Evolutionary conservation across 2,329 filamentous ascomycete species (phyloP), one percentile per base, ranked within the genome.

Genomic region (Monosporascus ibericus): DNA sequence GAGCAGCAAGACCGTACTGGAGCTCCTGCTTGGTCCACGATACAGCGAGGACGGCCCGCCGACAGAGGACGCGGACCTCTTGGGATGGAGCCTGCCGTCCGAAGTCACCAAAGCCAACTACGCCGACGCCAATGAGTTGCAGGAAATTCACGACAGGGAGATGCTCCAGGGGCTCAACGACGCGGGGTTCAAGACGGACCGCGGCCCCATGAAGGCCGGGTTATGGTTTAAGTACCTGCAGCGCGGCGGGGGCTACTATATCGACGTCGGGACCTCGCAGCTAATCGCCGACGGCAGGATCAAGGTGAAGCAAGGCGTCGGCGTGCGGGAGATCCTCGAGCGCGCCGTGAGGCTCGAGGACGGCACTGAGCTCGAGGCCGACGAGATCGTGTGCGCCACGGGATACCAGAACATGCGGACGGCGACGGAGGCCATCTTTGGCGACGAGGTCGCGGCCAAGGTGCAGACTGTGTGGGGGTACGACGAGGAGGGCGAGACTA

Each of bases 341-440:
- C 60, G 67, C 3, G 72, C 68, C n/a, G 54, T 75, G 5, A 58
- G 65, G 6, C 68, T 81, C 7, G 70, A 71, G 1, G 78, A 84
- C 56, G 80, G 79, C 1, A 68, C 68, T 4, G 66, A 70, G 36
- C 61, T 84, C 0, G 68, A 75, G 20, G 79, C 81, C 0, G 81
- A 84, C 59, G 71, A 81, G 44, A 75, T 85, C 2, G 73, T 85
- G 15, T 72, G 80, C 50, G 78, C 78, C 5, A 82, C 79, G 1
- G 79, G 77, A 3, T 71, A 86, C 58, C 77, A 84, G 55, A 87
- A 86, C 62, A 90, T 89, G 85, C 73, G 75, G 11, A 83, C 80
- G 0, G 79, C 80, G 20, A 80, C 84, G 2, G 70, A 80, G n/a
- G 72, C 74, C 34, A 78, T 86, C 20, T 75, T 89, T 50, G 86